Evolutionary conservation across 2,329 filamentous ascomycete species (phyloP).

Genomic region (Sclerotinia sclerotiorum): DNA sequence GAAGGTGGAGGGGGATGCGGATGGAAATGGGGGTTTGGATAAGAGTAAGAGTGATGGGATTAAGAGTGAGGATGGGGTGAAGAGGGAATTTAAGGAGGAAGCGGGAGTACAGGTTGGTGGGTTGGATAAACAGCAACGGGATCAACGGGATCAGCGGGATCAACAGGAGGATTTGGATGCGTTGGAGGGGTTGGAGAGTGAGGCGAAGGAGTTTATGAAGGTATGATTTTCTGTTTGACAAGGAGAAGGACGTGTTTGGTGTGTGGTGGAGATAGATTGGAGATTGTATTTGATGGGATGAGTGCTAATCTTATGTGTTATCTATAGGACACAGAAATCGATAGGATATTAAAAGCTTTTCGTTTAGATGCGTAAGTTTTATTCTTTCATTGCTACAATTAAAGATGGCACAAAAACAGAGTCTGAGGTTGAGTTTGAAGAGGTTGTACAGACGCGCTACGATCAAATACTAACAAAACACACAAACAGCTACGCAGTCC

Average conservation of each 20-base stretch:
- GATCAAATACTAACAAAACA: slow-evolving; percentile 22
- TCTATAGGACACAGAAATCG: slow-evolving; percentile 84
- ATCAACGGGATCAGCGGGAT: too few relatives aligned
- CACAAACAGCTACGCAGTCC: slow-evolving; percentile 73
- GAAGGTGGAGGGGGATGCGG: not conserved
- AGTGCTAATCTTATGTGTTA: not conserved
- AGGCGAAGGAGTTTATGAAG: slow-evolving; percentile 90
- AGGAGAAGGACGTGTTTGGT: too few relatives aligned
- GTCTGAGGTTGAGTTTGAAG: not conserved
- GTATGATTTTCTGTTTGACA: slow-evolving; percentile 52
- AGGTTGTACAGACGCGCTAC: not conserved
- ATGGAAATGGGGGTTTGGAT: not conserved
- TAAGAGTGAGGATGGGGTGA: not conserved
- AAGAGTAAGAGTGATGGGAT: not conserved
- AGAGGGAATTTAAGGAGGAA: not conserved
- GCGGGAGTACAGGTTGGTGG: not conserved
- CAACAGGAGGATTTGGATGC: slow-evolving; percentile 64
- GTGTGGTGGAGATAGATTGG: slow-evolving; percentile 27
- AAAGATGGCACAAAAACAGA: not conserved
- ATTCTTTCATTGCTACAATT: not conserved
- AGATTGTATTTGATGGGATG: slow-evolving; percentile 18
- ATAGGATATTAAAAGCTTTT: slow-evolving; percentile 89
- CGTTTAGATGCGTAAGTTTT: slow-evolving; percentile 65
- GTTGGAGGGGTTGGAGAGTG: slow-evolving; percentile 76
- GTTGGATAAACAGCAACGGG: too few relatives aligned